Evolutionary conservation across 768 basidiomycete genomes (phyloP), one percentile per base, ranked within the genome.

Genomic region (Heimioporus sp.): DNA sequence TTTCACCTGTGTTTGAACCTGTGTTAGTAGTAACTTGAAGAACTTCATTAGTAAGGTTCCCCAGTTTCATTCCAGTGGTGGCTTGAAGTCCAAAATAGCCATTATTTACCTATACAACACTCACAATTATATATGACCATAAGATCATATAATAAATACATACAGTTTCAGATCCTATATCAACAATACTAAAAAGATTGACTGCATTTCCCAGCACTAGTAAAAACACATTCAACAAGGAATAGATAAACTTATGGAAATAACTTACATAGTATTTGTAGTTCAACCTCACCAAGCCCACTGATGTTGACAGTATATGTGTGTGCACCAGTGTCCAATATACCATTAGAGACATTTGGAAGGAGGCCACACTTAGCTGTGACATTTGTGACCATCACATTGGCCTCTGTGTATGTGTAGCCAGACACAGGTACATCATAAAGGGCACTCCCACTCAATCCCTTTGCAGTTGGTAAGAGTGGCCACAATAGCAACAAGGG

Each of bases 311-410:
- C 57, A 21, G 10, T 17, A n/a, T 43, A 58, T 6, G 2, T 0
- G 2, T 6, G 11, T 20, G 0, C 3, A 4, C 36, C 13, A 1
- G 24, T 11, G 12, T 53, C 30, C 43, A 31, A 49, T 1, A 20
- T 24, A 1, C 28, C 50, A 21, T 10, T 46, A 13, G 51, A 47
- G 31, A 40, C 8, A 21, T 52, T 57, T 5, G 58, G 34, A 9
- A 60, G 37, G 6, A 58, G 30, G 24, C 57, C 58, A 48, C 64
- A 65, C 2, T 44, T 30, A 13, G 60, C 51, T 41, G n/a, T 47
- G 4, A 65, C 48, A 1, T 35, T 57, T 21, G 59, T 65, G 16
- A 54, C 59, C 46, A 55, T 46, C 3, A 65, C 64, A 12, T 40
- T 20, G 12, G 57, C 54, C 2, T 49, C 53, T 21, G 47, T 51